Evolutionary conservation across 768 basidiomycete species (phyloP), one percentile per base, ranked within the genome.

Genomic region (Leccinum olivaceopallidum): DNA sequence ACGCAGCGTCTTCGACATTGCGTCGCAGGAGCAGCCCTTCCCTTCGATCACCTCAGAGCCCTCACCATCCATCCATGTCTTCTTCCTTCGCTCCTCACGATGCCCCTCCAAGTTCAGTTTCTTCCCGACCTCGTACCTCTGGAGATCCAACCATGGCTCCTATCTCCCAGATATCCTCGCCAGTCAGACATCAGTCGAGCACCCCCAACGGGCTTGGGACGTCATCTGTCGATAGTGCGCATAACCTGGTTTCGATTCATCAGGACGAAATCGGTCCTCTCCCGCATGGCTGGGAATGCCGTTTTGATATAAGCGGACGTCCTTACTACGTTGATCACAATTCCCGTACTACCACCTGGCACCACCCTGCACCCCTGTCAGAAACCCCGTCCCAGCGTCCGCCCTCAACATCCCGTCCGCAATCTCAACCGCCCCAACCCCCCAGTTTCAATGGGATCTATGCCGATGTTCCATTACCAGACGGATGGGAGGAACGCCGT

Each of bases 401-500:
- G 12, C 59, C 55, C 2, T 57, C 67, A 0, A 51, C 58, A 6
- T 61, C 66, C 42, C 56, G 67, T 20, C 53, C 69, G 7, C 67
- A 63, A 24, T n/a, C 67, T 8, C 58, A 65, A 7, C 60, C 63
- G 0, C 61, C 77, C 6, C 69, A 75, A n/a, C 69, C 73, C 53
- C 62, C 79, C 9, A 73, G 26, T 36, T 65, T 70, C 5, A 72
- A 54, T 51, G 65, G 65, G 0, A 28, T 65, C 3, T 86, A 86
- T 66, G 78, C 80, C 2, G 86, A 87, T 65, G 79, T 88, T 10
- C 92, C 90, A 10, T 78, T 96, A 9, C 94, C 94, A 0, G 82
- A 89, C 7, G 94, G 94, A 20, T 96, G 94, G 94, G 94, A 95
- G 75, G 94, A 95, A 69, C 85, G 94, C 51, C 85, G 88, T 60